Evolutionary conservation across 148 eudicot species (phyloP).

Genomic region (Drosera capensis): DNA sequence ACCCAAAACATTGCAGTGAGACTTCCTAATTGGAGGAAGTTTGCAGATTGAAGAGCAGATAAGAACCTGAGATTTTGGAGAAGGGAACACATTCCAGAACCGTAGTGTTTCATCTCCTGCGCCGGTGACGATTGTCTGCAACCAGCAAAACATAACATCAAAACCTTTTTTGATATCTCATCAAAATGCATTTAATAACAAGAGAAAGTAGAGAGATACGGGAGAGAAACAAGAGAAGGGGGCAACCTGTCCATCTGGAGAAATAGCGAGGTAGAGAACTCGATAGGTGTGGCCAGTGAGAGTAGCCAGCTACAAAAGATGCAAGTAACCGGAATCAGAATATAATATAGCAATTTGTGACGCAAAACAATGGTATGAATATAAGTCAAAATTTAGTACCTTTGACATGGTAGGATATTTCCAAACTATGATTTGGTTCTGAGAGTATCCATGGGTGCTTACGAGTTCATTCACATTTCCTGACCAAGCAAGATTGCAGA

Average conservation of each 20-base stretch:
- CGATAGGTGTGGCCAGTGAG: conserved; percentile 14
- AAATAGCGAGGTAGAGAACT: conserved; percentile 75
- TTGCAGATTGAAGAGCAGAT: not conserved
- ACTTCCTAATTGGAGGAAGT: not conserved
- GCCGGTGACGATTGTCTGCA: conserved; percentile 86
- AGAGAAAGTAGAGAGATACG: not conserved
- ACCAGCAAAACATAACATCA: conserved; percentile 14
- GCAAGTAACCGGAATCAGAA: not conserved
- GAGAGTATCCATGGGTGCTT: conserved; percentile 93
- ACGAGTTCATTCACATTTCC: conserved; percentile 83
- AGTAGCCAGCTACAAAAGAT: conserved; percentile 1
- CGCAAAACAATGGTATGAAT: not conserved
- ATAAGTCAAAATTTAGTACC: conserved; percentile 20
- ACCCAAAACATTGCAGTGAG: not conserved
- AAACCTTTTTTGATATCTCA: too few relatives aligned
- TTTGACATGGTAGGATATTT: conserved; percentile 87
- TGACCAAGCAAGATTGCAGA: conserved; percentile 92
- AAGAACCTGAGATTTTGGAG: conserved; percentile 68
- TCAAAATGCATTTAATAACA: too few relatives aligned
- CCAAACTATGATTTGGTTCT: conserved; percentile 84
- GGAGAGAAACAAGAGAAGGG: not conserved
- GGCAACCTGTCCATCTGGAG: conserved; percentile 88
- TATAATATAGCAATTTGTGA: not conserved
- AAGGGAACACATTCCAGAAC: conserved; percentile 93
- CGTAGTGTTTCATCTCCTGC: conserved; percentile 95